A percentile compares a stretch with the other conserved stretches of the same genome.
These are phyloP conservation scores for Alnus rubra DNA, from an alignment of 306 rosid species.

Conservation along the genomic window DNA sequence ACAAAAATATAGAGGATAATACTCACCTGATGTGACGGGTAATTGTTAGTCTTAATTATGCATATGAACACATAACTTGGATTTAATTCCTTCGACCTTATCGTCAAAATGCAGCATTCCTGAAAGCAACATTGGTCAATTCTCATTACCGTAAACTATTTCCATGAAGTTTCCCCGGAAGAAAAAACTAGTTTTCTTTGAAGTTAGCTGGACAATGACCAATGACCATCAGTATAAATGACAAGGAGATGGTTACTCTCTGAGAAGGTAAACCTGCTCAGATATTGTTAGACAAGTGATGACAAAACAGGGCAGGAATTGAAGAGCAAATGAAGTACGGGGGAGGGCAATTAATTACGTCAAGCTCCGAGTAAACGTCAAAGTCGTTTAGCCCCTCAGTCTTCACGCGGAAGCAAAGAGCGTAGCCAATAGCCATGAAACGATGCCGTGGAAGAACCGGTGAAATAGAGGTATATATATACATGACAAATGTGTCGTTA, in stretches of 20 bases:
- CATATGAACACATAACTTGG: too few species aligned
- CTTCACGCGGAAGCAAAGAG: too few species aligned
- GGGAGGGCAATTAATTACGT: too few species aligned
- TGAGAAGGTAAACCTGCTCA: neutral
- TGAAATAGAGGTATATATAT: too few species aligned
- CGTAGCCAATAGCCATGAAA: too few species aligned
- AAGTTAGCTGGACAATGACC: neutral
- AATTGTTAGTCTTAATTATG: too few species aligned
- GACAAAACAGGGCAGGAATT: neutral
- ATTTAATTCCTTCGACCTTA: neutral
- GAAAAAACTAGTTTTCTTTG: too few species aligned
- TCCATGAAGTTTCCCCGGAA: neutral
- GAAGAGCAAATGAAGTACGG: too few species aligned
- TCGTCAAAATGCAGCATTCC: neutral
- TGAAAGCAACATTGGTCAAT: neutral
- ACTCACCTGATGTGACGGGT: neutral
- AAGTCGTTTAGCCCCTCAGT: too few species aligned
- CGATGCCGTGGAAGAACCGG: too few species aligned
- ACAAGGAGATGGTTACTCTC: neutral
- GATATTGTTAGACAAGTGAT: neutral
- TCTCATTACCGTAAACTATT: neutral
- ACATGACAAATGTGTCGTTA: too few species aligned
- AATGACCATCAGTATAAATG: neutral
- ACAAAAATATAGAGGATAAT: too few species aligned
- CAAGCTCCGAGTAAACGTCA: neutral